These are phyloP conservation scores for Leucaena leucocephala DNA, from an alignment of 306 rosid species.

Conservation along the genomic window DNA sequence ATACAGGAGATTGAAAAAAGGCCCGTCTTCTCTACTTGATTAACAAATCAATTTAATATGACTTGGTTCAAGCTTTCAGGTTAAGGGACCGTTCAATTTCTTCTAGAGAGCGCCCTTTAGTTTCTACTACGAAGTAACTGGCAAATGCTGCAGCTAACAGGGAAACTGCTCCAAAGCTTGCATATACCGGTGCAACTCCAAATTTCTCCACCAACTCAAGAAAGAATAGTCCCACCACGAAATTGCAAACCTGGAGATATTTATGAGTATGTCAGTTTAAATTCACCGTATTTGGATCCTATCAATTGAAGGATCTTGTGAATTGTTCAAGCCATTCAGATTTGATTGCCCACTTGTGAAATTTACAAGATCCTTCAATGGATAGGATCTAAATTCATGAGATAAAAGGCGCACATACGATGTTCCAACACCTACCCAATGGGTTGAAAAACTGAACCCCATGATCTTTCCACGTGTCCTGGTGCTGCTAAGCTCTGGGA, in stretches of 20 bases:
- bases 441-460: conserved; percentile 85
- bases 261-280: background rate
- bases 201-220: conserved; percentile 80
- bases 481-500: conserved; percentile 89
- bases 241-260: conserved; percentile 69
- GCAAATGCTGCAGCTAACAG: conserved; percentile 73
- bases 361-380: background rate
- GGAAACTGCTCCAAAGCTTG: conserved; percentile 74
- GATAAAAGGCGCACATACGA: background rate
- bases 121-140: conserved; percentile 69
- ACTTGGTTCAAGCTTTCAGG: conserved; percentile 50
- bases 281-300: background rate
- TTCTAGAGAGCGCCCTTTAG: conserved; percentile 87
- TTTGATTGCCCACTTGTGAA: background rate
- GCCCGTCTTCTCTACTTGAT: background rate
- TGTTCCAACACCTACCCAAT: conserved; percentile 64
- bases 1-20: no score
- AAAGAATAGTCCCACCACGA: conserved; percentile 84
- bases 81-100: conserved; percentile 76
- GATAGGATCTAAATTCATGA: background rate
- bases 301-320: background rate
- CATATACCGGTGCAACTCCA: conserved; percentile 83
- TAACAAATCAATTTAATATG: background rate
- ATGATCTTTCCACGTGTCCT: conserved; percentile 86
- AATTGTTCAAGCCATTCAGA: background rate